Evolutionary conservation across 129 eudicot genomes (phyloP).

Genomic region (Pseudognaphalium luteoalbum): DNA sequence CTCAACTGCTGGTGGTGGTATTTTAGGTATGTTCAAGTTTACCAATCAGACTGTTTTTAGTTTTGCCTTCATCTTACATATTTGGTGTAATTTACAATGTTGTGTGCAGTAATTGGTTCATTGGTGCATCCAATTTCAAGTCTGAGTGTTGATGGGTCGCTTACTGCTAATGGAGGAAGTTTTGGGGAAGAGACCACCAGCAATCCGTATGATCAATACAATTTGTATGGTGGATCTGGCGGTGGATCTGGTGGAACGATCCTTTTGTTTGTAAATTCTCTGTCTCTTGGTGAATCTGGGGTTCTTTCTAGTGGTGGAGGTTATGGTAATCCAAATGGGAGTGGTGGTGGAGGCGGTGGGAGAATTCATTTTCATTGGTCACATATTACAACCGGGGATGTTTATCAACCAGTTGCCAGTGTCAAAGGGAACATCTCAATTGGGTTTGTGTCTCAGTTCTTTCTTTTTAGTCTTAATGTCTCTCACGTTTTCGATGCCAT

Average conservation of each 20-base stretch:
- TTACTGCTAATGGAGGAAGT: slow-evolving; percentile 75
- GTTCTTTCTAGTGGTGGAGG: slow-evolving; percentile 84
- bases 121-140: slow-evolving; percentile 69
- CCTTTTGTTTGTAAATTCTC: slow-evolving; percentile 59
- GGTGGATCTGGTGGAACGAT: slow-evolving; percentile 99
- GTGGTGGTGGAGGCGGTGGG: slow-evolving; percentile 97
- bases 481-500: slow-evolving; percentile 4
- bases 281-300: slow-evolving; percentile 57
- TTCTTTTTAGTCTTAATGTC: slow-evolving; percentile 3
- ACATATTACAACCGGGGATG: slow-evolving; percentile 85
- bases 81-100: slow-evolving; percentile 4
- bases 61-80: background rate
- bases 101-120: slow-evolving; percentile 76
- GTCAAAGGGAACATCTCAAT: slow-evolving; percentile 72
- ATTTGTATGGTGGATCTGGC: slow-evolving; percentile 44
- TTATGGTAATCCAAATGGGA: slow-evolving; percentile 63
- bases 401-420: slow-evolving; percentile 79
- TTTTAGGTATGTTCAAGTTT: slow-evolving; percentile 55
- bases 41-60: slow-evolving; percentile 3
- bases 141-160: slow-evolving; percentile 69
- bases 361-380: slow-evolving; percentile 97
- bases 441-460: slow-evolving; percentile 48
- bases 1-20: slow-evolving; percentile 89
- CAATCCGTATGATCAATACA: slow-evolving; percentile 27
- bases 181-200: slow-evolving; percentile 32